Base-by-base conservation (phyloP, 208 protist genomes). In the Crithidia sp. region DNA sequence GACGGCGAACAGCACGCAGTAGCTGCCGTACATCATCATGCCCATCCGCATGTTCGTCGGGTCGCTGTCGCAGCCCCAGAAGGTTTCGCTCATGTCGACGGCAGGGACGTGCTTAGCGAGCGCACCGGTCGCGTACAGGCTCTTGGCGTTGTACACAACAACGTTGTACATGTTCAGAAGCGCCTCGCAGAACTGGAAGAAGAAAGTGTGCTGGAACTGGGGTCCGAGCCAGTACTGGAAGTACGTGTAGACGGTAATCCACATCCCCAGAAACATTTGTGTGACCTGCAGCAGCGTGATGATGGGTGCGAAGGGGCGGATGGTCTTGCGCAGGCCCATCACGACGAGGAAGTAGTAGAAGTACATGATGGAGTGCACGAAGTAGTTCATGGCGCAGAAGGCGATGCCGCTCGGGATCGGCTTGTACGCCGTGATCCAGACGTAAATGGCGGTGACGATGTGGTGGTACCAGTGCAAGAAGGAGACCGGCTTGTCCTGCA, bases 361-460 rank as follows among this genome's bases (percentile, higher is more conserved):
- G 82, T 98, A 98, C 94, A 98, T 98, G 80, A 97, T 80, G n/a
- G 90, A 76, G 85, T 98, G 95, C 5, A 98, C 94, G 9, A 67
- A 77, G 74, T 90, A 93, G 77, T 98, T 98, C 92, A 98, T 97
- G 5, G 82, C 71, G n/a, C 84, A 83, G 62, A 95, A 98, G 70
- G 79, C 90, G 50, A 93, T 44, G n/a, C 86, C 88, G 67, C 67
- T 76, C 17, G 72, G 73, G 17, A 86, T 84, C 1, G 71, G 56
- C 13, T 43, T 52, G 60, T 71, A 65, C 16, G 81, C 90, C 0
- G 89, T 85, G 66, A 93, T 74, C 93, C 91, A 98, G 74, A 89
- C 97, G 82, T 90, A 97, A n/a, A 96, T 67, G 47, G 89, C 66
- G 10, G 94, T 92, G 44, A 88, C 88, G 39, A 88, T 79, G 87